Percentiles rank a stretch among this genome's conserved stretches.
These are phyloP conservation scores for Rostrohypoxylon terebratum DNA, from an alignment of 495 filamentous ascomycete species.

Conservation along the genomic window DNA sequence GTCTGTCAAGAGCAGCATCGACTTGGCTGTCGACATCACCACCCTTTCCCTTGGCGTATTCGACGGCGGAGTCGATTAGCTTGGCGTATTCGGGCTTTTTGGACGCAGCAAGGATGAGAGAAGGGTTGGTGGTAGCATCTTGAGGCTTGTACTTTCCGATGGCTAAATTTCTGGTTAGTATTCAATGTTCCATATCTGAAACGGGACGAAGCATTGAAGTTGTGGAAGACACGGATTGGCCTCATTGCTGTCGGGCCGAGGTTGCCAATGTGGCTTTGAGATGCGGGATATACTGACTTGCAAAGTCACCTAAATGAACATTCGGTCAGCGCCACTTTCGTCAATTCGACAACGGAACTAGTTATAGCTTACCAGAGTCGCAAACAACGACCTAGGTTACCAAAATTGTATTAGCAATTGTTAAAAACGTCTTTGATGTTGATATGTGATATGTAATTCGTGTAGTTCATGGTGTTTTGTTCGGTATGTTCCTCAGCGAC, in stretches of 20 bases:
- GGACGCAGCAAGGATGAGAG: slow-evolving; percentile 95
- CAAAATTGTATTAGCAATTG: slow-evolving; percentile 45
- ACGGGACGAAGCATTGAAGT: not conserved
- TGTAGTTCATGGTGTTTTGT: slow-evolving; percentile 1
- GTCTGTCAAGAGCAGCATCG: slow-evolving; percentile 85
- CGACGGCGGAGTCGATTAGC: slow-evolving; percentile 88
- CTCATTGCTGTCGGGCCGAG: slow-evolving; percentile 4
- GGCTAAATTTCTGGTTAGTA: slow-evolving; percentile 65
- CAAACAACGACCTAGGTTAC: slow-evolving; percentile 83
- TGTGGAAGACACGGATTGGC: not conserved
- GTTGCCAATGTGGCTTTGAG: not conserved
- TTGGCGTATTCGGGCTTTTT: slow-evolving; percentile 98
- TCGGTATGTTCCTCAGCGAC: slow-evolving; percentile 17
- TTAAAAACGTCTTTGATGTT: not conserved
- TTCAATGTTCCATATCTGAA: not conserved
- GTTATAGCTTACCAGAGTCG: slow-evolving; percentile 82
- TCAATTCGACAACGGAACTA: slow-evolving; percentile 19
- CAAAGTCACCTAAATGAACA: slow-evolving; percentile 74
- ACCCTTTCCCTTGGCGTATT: slow-evolving; percentile 82
- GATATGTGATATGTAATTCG: not conserved
- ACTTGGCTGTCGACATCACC: slow-evolving; percentile 77
- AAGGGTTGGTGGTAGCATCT: slow-evolving; percentile 99
- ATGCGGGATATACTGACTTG: slow-evolving; percentile 67
- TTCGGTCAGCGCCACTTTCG: slow-evolving; percentile 37
- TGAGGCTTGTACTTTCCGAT: slow-evolving; percentile 99